Evolutionary conservation across 345 rosid species (phyloP), one percentile per base, ranked within the genome.

Genomic region (Litchi chinensis): DNA sequence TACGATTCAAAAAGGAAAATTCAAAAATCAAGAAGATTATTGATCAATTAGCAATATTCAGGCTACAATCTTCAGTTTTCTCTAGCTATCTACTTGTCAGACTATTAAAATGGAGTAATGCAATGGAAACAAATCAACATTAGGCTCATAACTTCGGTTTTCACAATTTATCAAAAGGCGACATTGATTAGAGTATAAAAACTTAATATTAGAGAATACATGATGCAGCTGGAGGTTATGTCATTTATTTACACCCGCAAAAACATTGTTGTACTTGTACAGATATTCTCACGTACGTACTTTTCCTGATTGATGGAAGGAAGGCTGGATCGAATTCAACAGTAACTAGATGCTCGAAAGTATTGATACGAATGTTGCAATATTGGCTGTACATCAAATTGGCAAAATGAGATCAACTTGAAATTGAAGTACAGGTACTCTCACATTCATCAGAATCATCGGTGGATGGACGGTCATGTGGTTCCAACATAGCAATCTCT

Each of bases 401-500:
- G 54, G 44, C 28, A 59, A 73, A 44, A 18, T 11, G 24, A 50
- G 6, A 65, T 75, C 44, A 50, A 75, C 62, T 46, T 48, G 60
- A 57, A 46, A 41, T 60, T n/a, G 28, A 60, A 21, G 65, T 18
- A 59, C 24, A 60, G 65, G 12, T 60, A 60, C 65, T 46, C 46
- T 75, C 63, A 50, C 48, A 32, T n/a, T 75, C 63, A 46, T 75
- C 28, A 5, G 46, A 46, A 32, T 66, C 56, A 32, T 50, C 56
- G 6, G 44, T 16, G 63, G 44, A 19, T 65, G 46, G 70, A n/a
- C 13, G 10, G 32, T 75, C 71, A 18, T 37, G 44, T 63, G 15
- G 46, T 28, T 65, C 78, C 70, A 65, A 48, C 66, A 16, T 65
- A 44, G 60, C 71, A 65, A 75, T 75, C 63, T 75, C 78, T 10